Evolutionary conservation across 768 basidiomycete genomes (phyloP), one percentile per base, ranked within the genome.

Genomic region (Psilocybe subaeruginosa): DNA sequence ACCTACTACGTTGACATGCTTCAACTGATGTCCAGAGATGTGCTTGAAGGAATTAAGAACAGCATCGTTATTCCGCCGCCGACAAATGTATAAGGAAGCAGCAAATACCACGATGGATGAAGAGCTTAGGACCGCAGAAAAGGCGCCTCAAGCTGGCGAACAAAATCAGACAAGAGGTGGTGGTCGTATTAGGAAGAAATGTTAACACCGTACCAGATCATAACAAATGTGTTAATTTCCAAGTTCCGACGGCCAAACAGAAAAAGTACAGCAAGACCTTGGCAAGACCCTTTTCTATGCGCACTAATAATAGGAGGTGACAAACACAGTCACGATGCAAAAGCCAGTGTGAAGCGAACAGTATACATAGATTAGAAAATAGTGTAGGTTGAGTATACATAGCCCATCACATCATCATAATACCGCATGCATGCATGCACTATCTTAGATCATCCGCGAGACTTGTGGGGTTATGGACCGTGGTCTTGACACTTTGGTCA

Each of bases 371-470:
- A 4, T 43, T 4, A n/a, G 41, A 12, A 14, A 43, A 43, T 23
- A 23, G 23, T 23, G 23, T 39, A 39, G 37, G 37, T 39, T 39
- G 37, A 39, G 14, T 39, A 39, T 39, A 39, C 37, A 39, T 14
- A 39, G n/a, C 41, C 23, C 23, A 23, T 23, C 23, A 43, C 41
- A 43, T 43, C 41, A 4, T 43, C 41, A 8, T 12, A 6, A n/a
- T 43, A 12, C 41, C 6, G 7, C 11, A 43, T 23, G n/a, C 23
- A 49, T 49, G n/a, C 23, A 35, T 35, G 7, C n/a, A 8, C 17
- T 53, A 62, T 62, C 57, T 58, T 37, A 62, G 61, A 58, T 62
- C 61, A 31, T 62, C 61, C 9, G 48, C 53, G 50, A 39, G 56
- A 19, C 17, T 56, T 43, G 51, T 41, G 47, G 56, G 12, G 8